Conservation (phyloP, 768 basidiomycete species). For the Boletellus ananas region DNA sequence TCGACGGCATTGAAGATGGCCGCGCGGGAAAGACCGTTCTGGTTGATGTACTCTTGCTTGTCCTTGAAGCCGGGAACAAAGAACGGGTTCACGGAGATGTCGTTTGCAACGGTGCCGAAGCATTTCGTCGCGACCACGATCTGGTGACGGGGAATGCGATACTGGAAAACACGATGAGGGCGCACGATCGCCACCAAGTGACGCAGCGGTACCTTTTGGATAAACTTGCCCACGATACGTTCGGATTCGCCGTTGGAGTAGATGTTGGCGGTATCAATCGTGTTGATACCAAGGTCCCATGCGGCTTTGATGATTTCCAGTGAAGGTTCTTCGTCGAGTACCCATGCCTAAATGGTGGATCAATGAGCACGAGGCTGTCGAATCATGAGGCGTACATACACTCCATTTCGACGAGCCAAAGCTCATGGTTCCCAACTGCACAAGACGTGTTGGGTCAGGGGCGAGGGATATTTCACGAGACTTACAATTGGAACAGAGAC, state of each 20-base stretch:
- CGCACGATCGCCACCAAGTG: not conserved
- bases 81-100: not conserved
- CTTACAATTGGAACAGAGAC: constrained; percentile 36
- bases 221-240: constrained; percentile 33
- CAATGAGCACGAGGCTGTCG: not conserved
- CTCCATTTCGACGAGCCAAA: constrained; percentile 27
- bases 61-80: not conserved
- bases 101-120: constrained; percentile 12
- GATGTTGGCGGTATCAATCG: constrained; percentile 38
- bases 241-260: constrained; percentile 39
- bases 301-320: constrained; percentile 36
- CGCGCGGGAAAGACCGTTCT: constrained; percentile 32
- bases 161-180: constrained; percentile 10
- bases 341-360: constrained; percentile 17
- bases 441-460: not conserved
- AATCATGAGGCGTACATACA: constrained; percentile 11
- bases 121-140: constrained; percentile 33
- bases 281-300: constrained; percentile 39
- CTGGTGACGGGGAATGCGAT: constrained; percentile 31
- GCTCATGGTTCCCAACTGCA: constrained; percentile 27
- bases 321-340: constrained; percentile 28
- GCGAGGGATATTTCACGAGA: not conserved
- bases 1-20: constrained; percentile 39
- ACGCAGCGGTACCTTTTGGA: constrained; percentile 24
- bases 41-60: constrained; percentile 26